These are phyloP conservation scores for Boletus reticuloceps DNA, from an alignment of 768 basidiomycete species.

Conservation along the genomic window DNA sequence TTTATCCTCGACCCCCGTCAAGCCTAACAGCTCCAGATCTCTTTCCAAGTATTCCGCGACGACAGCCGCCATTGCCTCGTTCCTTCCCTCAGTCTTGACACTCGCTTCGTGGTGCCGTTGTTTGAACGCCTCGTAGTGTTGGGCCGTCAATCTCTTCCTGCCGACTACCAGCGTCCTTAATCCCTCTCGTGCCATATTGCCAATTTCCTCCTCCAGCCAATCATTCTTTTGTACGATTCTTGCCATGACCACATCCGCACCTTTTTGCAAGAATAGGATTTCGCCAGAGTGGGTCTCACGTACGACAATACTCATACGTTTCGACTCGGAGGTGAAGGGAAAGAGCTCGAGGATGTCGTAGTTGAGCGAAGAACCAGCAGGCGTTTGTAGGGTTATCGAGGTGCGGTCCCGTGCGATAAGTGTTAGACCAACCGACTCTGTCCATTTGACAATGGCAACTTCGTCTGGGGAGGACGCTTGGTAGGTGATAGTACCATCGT, in stretches of 20 bases:
- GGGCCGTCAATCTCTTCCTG: constrained; percentile 67
- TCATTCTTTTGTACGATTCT: constrained; percentile 94
- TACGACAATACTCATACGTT: constrained; percentile 98
- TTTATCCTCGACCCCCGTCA: constrained; percentile 99
- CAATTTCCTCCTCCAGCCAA: constrained; percentile 98
- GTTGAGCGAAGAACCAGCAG: constrained; percentile 56
- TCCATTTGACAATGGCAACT: constrained; percentile 98
- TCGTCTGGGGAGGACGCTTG: constrained; percentile 99
- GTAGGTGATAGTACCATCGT: constrained; percentile 93
- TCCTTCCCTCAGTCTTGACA: constrained; percentile 72
- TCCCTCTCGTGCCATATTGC: constrained; percentile 97
- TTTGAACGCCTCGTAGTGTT: constrained; percentile 75
- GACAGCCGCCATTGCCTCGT: constrained; percentile 75
- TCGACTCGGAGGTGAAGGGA: constrained; percentile 98
- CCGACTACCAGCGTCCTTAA: constrained; percentile 92
- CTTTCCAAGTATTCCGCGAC: constrained; percentile 78
- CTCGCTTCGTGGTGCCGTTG: constrained; percentile 72
- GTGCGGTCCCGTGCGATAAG: constrained; percentile 88
- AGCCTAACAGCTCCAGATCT: constrained; percentile 86
- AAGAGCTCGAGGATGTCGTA: constrained; percentile 94
- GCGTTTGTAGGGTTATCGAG: constrained; percentile 79
- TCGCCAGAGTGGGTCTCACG: constrained; percentile 74
- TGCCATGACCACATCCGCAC: constrained; percentile 98
- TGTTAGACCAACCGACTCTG: constrained; percentile 89
- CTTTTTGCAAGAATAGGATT: constrained; percentile 91